phyloP scores from a whole-genome alignment of 192 early-diverging fungal genomes.

The Pilaira anomala region DNA sequence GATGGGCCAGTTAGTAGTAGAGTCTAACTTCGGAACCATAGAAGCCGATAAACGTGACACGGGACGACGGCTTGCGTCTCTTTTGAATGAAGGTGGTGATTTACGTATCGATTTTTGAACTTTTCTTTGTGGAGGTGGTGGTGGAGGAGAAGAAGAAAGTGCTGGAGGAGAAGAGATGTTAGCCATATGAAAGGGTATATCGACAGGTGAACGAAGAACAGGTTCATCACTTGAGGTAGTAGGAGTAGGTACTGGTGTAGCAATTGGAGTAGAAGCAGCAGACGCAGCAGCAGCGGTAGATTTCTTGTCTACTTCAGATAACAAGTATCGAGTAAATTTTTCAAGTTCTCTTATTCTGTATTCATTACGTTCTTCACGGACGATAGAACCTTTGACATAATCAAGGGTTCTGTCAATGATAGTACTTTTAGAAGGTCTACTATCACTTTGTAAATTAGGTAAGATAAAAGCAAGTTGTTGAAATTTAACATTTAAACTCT shows the following conservation, averaged over 20 bases:
- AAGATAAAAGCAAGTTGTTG: constrained; percentile 74
- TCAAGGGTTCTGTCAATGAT: constrained; percentile 77
- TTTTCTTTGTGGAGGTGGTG: too few species aligned
- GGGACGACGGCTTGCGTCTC: background rate
- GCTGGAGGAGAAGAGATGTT: too few species aligned
- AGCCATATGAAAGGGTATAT: too few species aligned
- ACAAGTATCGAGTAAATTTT: constrained; percentile 13
- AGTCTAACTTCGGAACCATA: background rate
- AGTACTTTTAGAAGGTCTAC: constrained; percentile 72
- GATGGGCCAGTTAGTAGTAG: too few species aligned
- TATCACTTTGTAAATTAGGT: constrained; percentile 63
- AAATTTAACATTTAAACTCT: constrained; percentile 75
- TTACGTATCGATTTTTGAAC: too few species aligned
- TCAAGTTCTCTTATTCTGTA: constrained; percentile 24
- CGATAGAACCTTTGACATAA: constrained; percentile 34
- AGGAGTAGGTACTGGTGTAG: too few species aligned
- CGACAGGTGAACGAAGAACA: too few species aligned
- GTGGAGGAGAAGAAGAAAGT: too few species aligned
- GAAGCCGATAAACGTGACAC: background rate
- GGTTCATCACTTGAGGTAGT: too few species aligned
- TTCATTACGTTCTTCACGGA: constrained; percentile 24
- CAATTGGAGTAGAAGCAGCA: too few species aligned
- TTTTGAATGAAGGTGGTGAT: too few species aligned
- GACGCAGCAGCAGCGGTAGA: background rate
- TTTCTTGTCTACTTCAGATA: constrained; percentile 11